Evolutionary conservation across 1,284 basidiomycete species (phyloP), one percentile per base, ranked within the genome.

Genomic region (Tylopilus orsonianus): DNA sequence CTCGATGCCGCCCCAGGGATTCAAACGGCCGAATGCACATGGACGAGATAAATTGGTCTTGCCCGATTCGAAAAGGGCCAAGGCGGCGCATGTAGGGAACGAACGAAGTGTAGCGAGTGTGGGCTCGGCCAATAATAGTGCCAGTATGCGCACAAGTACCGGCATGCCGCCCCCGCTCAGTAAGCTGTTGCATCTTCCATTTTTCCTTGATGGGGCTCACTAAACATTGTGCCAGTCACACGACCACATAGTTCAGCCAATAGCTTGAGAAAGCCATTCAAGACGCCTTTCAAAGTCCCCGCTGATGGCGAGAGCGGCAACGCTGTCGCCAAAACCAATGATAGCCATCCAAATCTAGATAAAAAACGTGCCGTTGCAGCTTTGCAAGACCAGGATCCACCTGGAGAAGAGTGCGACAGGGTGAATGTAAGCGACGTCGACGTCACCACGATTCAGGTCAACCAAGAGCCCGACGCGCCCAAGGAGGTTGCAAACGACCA

Each of bases 231-330:
- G 8, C 33, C 22, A 77, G 78, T 75, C 8, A 74, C 73, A 3
- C 74, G 70, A 49, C 71, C 75, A 4, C 70, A 71, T 55, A 62
- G 55, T 35, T 75, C 73, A 27, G 72, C 67, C 0, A 60, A 60
- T 16, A 59, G 59, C 29, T 58, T 83, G 26, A 71, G 60, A 42
- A 80, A 75, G 5, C 81, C 84, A 0, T 79, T 80, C 57, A 74
- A 64, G 50, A 59, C 58, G 1, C 59, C 62, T 2, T 79, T 79
- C 56, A 74, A 64, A 48, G 59, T 59, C 0, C 56, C 61, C 9
- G 5, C n/a, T n/a, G 7, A 9, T 5, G 37, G 47, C 30, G 53
- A 59, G 16, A 47, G n/a, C 43, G 29, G 18, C 12, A 8, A 19
- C 8, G 20, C 8, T 7, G 23, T 10, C 10, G n/a, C 38, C 2